Evolutionary conservation across 1,139 yeast species (phyloP), one percentile per base, ranked within the genome.

Genomic region (Taphrina sp.): DNA sequence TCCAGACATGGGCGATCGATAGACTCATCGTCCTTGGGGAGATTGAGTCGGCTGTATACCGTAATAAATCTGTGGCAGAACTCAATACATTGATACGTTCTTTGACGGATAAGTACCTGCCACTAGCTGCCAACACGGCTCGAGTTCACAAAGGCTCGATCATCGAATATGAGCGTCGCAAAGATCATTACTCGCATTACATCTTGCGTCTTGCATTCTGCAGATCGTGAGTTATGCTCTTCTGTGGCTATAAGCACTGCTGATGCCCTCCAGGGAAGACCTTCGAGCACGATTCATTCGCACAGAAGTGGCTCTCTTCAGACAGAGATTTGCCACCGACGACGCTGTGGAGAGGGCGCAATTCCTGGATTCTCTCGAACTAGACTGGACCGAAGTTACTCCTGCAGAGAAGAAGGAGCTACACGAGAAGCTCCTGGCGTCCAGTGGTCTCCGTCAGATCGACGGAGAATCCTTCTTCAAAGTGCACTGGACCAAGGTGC

Each of bases 1-100:
- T 92, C 69, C 98, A 92, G 70, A 76, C 76, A 16, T 92, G 96
- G 96, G 97, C 97, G 5, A 85, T 92, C 51, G 97, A 92, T 66
- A 74, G 99, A 60, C 76, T 92, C 61, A 82, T 83, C 65, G 80
- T 92, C 7, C 75, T 94, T 59, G 79, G 88, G 58, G 96, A 89
- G 67, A 83, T 92, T 51, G 96, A 90, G 65, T 79, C 89, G 5
- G 80, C 85, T 62, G 68, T 76, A 47, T 81, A 85, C 33, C 76
- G 95, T 61, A 82, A 83, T 60, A 82, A 82, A 65, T 70, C 78
- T 1, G 68, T 77, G 49, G 78, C 77, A 61, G 96, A 89, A 58
- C 78, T 81, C 43, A 92, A 85, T 63, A 67, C 72, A 8, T 72
- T 79, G 10, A 72, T 92, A 63, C 80, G 78, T 62, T 94, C 95